A percentile compares a stretch with the other conserved stretches of the same genome.
These are phyloP conservation scores for Kewa caespitosa DNA, from an alignment of 179 eudicot species.

Conservation along the genomic window DNA sequence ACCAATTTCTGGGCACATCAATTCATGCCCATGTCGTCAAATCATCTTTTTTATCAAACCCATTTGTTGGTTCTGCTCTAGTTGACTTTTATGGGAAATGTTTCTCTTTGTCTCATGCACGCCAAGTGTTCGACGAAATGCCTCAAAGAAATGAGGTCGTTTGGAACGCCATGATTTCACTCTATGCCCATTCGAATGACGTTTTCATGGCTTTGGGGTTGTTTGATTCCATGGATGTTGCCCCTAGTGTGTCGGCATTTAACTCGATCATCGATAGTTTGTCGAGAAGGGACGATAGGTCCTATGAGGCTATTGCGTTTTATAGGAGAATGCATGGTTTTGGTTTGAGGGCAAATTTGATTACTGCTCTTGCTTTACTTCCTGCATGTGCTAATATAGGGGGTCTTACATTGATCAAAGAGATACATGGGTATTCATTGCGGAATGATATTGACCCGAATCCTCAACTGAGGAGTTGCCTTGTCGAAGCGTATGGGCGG, in stretches of 20 bases:
- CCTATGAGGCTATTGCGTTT: constrained; percentile 39
- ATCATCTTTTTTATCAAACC: constrained; percentile 42
- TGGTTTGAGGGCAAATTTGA: constrained; percentile 47
- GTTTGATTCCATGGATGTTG: constrained; percentile 50
- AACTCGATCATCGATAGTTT: constrained; percentile 54
- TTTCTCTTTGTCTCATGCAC: constrained; percentile 29
- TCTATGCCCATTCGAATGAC: constrained; percentile 33
- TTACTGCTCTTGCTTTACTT: constrained; percentile 57
- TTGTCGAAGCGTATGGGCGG: constrained; percentile 68
- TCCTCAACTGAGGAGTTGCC: constrained; percentile 52
- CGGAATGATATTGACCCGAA: constrained; percentile 41
- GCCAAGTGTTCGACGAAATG: constrained; percentile 39
- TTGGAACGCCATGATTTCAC: constrained; percentile 42
- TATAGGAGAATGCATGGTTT: constrained; percentile 44
- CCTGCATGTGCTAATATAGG: constrained; percentile 46
- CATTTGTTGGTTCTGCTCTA: constrained; percentile 51
- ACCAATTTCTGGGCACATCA: constrained; percentile 38
- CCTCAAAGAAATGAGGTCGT: constrained; percentile 31
- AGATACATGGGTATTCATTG: constrained; percentile 48
- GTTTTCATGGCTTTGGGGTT: constrained; percentile 37
- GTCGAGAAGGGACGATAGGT: constrained; percentile 37
- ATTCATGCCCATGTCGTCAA: constrained; percentile 51
- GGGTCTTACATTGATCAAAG: constrained; percentile 46
- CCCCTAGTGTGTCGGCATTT: constrained; percentile 48
- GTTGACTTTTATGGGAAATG: constrained; percentile 44